Conservation (phyloP, 768 basidiomycete genomes). For the Gymnopilus junonius region DNA sequence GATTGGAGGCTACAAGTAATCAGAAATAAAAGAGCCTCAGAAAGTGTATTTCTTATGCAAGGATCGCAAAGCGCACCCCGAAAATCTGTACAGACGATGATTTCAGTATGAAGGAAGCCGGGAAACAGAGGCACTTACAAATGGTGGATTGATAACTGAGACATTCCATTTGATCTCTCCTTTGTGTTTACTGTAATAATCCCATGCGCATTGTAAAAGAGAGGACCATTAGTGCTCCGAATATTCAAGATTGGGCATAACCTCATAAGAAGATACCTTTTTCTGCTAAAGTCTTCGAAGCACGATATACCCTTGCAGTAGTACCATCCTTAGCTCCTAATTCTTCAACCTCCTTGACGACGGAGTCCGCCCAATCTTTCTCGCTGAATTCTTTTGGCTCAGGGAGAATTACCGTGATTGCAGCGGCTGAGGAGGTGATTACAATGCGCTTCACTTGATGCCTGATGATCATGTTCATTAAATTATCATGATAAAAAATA, state of each 20-base stretch:
- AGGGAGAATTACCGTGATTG: slow-evolving; percentile 36
- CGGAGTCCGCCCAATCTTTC: slow-evolving; percentile 62
- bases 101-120: no score
- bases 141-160: slow-evolving; percentile 51
- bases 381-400: slow-evolving; percentile 43
- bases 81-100: neutral
- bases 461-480: slow-evolving; percentile 20
- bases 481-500: neutral
- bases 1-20: slow-evolving; percentile 39
- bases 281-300: slow-evolving; percentile 70
- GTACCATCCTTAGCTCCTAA: slow-evolving; percentile 46
- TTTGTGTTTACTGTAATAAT: slow-evolving; percentile 45
- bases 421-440: slow-evolving; percentile 63
- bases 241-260: no score
- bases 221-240: no score
- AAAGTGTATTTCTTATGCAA: neutral
- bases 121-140: no score
- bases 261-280: slow-evolving; percentile 35
- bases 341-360: slow-evolving; percentile 46
- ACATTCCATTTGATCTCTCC: slow-evolving; percentile 49
- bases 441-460: slow-evolving; percentile 65
- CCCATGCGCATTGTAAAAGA: slow-evolving; percentile 37
- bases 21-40: neutral
- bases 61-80: slow-evolving; percentile 7
- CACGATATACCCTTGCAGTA: slow-evolving; percentile 49